phyloP scores from a whole-genome alignment of 2,329 filamentous ascomycete species.

The Epichloe elymi region DNA sequence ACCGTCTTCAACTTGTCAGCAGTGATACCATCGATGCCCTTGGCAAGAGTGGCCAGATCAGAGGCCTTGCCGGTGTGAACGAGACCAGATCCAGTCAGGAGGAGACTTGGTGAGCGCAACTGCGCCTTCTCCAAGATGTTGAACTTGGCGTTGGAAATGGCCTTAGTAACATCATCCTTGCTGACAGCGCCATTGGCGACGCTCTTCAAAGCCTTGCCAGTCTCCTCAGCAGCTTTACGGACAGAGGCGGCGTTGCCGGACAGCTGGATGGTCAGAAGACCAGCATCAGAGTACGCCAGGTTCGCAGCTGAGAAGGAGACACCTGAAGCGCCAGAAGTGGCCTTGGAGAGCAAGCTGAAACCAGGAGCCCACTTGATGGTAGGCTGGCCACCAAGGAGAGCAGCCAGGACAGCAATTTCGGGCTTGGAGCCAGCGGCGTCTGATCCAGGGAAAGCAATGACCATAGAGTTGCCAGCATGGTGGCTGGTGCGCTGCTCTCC shows the following conservation, averaged over 20 bases:
- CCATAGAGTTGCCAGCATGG: constrained; percentile 63
- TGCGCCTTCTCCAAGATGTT: constrained; percentile 73
- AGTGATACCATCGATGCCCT: constrained; percentile 69
- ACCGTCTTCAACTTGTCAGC: constrained; percentile 77
- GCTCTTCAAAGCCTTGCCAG: constrained; percentile 71
- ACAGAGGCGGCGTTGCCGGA: constrained; percentile 62
- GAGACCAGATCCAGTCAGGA: constrained; percentile 73
- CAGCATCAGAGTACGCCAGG: constrained; percentile 83
- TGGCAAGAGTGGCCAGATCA: constrained; percentile 67
- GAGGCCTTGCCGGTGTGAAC: constrained; percentile 71
- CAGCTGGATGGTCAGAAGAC: constrained; percentile 74
- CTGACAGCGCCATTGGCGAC: constrained; percentile 62
- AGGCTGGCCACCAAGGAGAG: constrained; percentile 80
- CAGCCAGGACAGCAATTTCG: constrained; percentile 73
- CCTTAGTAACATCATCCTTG: constrained; percentile 84
- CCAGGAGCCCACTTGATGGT: constrained; percentile 92
- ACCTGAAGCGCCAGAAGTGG: constrained; percentile 50
- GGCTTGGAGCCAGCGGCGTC: constrained; percentile 75
- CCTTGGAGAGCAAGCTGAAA: constrained; percentile 82
- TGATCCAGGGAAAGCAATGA: constrained; percentile 87
- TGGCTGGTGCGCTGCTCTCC: constrained; percentile 85
- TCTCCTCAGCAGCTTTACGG: constrained; percentile 58
- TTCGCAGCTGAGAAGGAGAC: constrained; percentile 63
- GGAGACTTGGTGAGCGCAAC: constrained; percentile 61
- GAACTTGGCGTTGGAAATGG: constrained; percentile 87